Evolutionary conservation across 2,329 filamentous ascomycete species (phyloP).

Genomic region (Paraphaeosphaeria sporulosa): DNA sequence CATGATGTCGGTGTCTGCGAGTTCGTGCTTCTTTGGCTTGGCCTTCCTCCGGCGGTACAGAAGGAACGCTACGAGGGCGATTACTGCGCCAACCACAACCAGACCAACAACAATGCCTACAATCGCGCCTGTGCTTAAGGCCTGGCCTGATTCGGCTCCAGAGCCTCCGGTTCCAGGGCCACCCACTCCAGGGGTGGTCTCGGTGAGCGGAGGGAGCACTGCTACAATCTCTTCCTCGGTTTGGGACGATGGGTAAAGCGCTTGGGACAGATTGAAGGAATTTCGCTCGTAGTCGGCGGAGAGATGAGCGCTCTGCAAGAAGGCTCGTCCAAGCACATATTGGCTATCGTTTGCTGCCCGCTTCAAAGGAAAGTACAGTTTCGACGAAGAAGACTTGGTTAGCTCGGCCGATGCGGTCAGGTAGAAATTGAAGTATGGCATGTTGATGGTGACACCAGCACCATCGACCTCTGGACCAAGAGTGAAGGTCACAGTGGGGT

Average conservation of each 20-base stretch:
- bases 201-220: slow-evolving; percentile 25
- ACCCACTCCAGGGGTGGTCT: slow-evolving; percentile 15
- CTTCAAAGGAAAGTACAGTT: slow-evolving; percentile 49
- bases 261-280: slow-evolving; percentile 52
- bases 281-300: slow-evolving; percentile 47
- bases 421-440: slow-evolving; percentile 52
- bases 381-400: slow-evolving; percentile 24
- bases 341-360: slow-evolving; percentile 47
- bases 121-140: slow-evolving; percentile 33
- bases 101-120: slow-evolving; percentile 36
- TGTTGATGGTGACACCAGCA: slow-evolving; percentile 38
- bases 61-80: slow-evolving; percentile 21
- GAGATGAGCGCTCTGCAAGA: slow-evolving; percentile 53
- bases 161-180: neutral
- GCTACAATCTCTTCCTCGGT: slow-evolving; percentile 48
- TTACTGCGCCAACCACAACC: slow-evolving; percentile 13
- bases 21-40: slow-evolving; percentile 18
- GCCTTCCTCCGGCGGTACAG: slow-evolving; percentile 23
- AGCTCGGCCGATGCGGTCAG: slow-evolving; percentile 31
- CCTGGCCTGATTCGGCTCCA: neutral
- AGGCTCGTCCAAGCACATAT: slow-evolving; percentile 49
- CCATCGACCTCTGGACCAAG: slow-evolving; percentile 34
- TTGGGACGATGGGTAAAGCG: slow-evolving; percentile 59
- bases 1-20: slow-evolving; percentile 23
- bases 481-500: slow-evolving; percentile 45